Percentiles rank a stretch among this genome's conserved stretches.
These are phyloP conservation scores for Sporisorium exsertum DNA, from an alignment of 1,284 basidiomycete genomes.

Conservation along the genomic window DNA sequence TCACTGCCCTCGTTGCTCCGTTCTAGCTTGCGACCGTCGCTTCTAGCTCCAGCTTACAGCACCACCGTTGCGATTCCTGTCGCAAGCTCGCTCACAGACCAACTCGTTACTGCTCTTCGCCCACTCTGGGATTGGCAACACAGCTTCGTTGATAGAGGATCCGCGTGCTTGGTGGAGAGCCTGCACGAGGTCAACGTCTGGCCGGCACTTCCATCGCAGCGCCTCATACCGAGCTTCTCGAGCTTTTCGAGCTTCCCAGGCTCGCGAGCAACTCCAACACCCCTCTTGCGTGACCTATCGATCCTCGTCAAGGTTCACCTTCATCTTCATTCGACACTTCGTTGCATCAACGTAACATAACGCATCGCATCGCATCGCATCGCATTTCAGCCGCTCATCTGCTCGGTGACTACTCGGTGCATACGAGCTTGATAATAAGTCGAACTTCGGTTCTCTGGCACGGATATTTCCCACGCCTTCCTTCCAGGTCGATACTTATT, in stretches of 20 bases:
- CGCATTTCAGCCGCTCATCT: slow-evolving; percentile 3
- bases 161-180: not conserved
- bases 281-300: not conserved
- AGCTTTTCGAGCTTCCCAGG: not conserved
- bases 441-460: not conserved
- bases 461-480: not conserved
- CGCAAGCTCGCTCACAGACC: not conserved
- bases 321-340: not conserved
- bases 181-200: not conserved
- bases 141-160: not conserved
- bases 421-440: not conserved
- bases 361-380: slow-evolving; percentile 5
- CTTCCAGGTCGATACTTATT: not conserved
- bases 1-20: not conserved
- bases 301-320: slow-evolving; percentile 4
- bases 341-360: no score
- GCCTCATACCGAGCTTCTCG: not conserved
- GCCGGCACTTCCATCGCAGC: not conserved
- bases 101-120: not conserved
- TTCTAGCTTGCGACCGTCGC: not conserved
- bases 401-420: not conserved
- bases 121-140: not conserved
- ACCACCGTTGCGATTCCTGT: not conserved
- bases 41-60: no score
- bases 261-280: slow-evolving; percentile 5